Evolutionary conservation across 129 eudicot species (phyloP), one percentile per base, ranked within the genome.

Genomic region (Centaurea solstitialis): DNA sequence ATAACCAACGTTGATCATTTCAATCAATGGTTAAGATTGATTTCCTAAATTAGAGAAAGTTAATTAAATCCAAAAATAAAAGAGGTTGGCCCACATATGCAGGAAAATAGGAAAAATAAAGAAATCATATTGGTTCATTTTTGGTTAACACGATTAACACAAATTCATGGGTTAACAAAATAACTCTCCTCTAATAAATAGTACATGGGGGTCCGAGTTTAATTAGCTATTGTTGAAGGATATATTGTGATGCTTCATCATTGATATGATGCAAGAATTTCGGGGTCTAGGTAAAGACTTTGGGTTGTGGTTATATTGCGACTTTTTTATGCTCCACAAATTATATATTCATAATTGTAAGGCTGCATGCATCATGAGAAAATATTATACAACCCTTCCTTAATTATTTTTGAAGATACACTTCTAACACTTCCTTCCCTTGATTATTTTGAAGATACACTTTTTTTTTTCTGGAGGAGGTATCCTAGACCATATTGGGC

Each of bases 261-360:
- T 73, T 21, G 37, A 40, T 22, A 64, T 21, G 37, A 40, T 22
- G 77, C 24, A 73, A 43, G 64, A 41, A 73, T 11, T 73, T 73
- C n/a, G 38, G 72, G 53, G 26, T 57, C 13, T 45, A n/a, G 28
- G 41, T 43, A 9, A 26, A 26, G 40, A 74, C 59, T 20, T 74
- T 47, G 26, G 78, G 43, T 17, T 26, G 78, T 75, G 78, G 78
- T 30, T 75, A 9, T 30, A 75, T 53, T 75, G 33, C 78, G 78
- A 75, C 78, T 75, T 75, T 53, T 5, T 17, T 75, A 57, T 50
- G 9, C 65, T 17, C 22, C 65, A 57, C 65, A n/a, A 17, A 57
- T 57, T 57, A 57, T 57, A 17, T 53, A 57, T 57, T 74, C 66
- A 24, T 72, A 72, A 23, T 21, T 72, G 76, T 21, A 40, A 38